Base-by-base conservation (phyloP, 345 rosid species). In the Raphanus sativus region DNA sequence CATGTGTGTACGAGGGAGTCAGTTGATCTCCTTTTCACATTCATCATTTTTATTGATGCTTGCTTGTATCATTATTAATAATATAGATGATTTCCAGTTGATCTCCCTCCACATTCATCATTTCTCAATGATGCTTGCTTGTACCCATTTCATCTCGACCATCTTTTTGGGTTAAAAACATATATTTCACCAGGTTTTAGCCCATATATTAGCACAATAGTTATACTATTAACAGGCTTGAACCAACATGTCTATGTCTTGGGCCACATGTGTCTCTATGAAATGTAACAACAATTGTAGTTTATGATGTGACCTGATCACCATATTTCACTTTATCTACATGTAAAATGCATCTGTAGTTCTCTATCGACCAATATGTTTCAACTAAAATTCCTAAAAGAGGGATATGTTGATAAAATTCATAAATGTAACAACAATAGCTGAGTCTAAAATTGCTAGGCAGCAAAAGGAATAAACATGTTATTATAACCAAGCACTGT, bases 401-500 rank as follows among this genome's bases (percentile, higher is more conserved):
- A 21, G 21, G 11, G 56, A 42, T 3, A 8, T 61, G 25, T 33
- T 73, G 69, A 62, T 28, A 21, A 50, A 33, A 16, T 40, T 29
- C 45, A 29, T 6, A 45, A 28, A 21, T 21, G 21, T 21, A 21
- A 21, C 21, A 21, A 21, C 21, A 21, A 21, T 21, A 21, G 21
- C 21, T 21, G 21, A 21, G 21, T 55, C 30, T 26, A 17, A 74
- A 40, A 5, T 21, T 76, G 45, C 56, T 69, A 38, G 32, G 42
- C 21, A 62, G 30, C 15, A 55, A 55, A 77, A 64, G 67, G 16
- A 65, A 45, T 61, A n/a, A 66, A 72, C 59, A 58, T 67, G 65
- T 78, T 78, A 78, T 78, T 78, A 67, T 50, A 78, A 67, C 56
- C 73, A 73, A 67, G n/a, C 48, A 73, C 36, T 73, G 59, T 78